Percentiles rank a stretch among this genome's conserved stretches.
Evolutionary conservation across 768 basidiomycete species (phyloP).

Genomic region (Lentinula edodes): DNA sequence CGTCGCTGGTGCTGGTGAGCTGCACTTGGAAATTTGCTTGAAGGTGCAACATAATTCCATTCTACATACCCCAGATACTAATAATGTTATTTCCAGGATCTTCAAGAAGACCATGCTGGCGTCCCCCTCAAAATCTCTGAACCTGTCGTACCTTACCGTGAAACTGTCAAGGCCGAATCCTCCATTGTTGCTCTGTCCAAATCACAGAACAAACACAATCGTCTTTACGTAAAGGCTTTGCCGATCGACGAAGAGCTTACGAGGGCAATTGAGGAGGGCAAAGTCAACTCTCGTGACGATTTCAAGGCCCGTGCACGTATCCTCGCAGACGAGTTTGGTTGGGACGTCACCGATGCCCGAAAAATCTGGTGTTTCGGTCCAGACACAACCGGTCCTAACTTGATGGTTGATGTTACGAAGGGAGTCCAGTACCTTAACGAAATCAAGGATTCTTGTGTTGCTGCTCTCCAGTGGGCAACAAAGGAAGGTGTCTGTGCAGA

Average conservation of each 20-base stretch:
- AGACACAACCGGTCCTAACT: conserved; percentile 93
- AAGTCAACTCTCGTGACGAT: conserved; percentile 89
- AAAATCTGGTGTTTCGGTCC: conserved; percentile 99
- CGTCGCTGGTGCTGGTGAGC: conserved; percentile 97
- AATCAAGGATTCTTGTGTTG: conserved; percentile 99
- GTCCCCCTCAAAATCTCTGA: conserved; percentile 98
- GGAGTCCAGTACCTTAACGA: conserved; percentile 99
- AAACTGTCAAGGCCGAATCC: conserved; percentile 96
- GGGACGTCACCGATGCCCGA: conserved; percentile 99
- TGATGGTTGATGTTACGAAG: conserved; percentile 97
- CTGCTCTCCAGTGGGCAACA: conserved; percentile 99
- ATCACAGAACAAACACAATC: conserved; percentile 99
- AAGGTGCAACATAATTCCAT: conserved; percentile 49
- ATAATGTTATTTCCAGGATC: conserved; percentile 55
- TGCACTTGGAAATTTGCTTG: conserved; percentile 99
- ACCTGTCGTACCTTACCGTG: conserved; percentile 95
- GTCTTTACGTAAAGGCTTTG: conserved; percentile 89
- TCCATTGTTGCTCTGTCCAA: conserved; percentile 95
- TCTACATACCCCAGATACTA: neutral
- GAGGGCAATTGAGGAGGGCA: conserved; percentile 85
- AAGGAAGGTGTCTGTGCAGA: conserved; percentile 97
- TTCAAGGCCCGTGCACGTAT: conserved; percentile 94
- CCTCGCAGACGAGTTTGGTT: conserved; percentile 93
- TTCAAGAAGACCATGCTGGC: conserved; percentile 99
- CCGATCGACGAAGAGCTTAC: conserved; percentile 94